Conservation (phyloP, 2,329 filamentous ascomycete genomes). For the Trichoderma sp. region DNA sequence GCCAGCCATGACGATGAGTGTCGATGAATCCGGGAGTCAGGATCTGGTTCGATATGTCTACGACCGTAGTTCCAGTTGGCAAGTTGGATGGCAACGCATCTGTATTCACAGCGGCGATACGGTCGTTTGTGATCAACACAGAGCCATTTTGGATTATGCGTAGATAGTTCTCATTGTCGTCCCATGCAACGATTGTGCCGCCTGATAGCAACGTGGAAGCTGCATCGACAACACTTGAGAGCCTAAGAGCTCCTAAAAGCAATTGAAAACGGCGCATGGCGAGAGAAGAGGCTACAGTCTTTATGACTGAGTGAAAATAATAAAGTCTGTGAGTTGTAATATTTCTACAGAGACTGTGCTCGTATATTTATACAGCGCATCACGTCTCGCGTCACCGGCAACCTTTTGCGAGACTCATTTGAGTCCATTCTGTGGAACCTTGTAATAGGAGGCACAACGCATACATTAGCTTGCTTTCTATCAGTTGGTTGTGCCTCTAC, state of each 20-base stretch:
- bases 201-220: conserved; percentile 36
- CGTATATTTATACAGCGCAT: not conserved
- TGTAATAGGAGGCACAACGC: not conserved
- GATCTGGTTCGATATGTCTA: conserved; percentile 57
- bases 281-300: not conserved
- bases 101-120: conserved; percentile 41
- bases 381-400: not conserved
- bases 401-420: not conserved
- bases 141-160: conserved; percentile 47
- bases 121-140: conserved; percentile 46
- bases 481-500: not conserved
- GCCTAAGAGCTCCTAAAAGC: conserved; percentile 10
- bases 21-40: conserved; percentile 60
- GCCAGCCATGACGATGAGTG: conserved; percentile 61
- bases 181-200: conserved; percentile 49
- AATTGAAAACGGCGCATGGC: not conserved
- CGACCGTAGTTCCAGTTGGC: conserved; percentile 39
- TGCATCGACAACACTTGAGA: not conserved
- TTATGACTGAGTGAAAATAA: too few relatives aligned
- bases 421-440: not conserved
- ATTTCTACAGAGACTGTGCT: not conserved
- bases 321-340: too few relatives aligned
- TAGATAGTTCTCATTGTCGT: conserved; percentile 40
- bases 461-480: not conserved
- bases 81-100: conserved; percentile 30